Base-by-base conservation (phyloP, 2,329 filamentous ascomycete species). In the Trichophyton schoenleinii region DNA sequence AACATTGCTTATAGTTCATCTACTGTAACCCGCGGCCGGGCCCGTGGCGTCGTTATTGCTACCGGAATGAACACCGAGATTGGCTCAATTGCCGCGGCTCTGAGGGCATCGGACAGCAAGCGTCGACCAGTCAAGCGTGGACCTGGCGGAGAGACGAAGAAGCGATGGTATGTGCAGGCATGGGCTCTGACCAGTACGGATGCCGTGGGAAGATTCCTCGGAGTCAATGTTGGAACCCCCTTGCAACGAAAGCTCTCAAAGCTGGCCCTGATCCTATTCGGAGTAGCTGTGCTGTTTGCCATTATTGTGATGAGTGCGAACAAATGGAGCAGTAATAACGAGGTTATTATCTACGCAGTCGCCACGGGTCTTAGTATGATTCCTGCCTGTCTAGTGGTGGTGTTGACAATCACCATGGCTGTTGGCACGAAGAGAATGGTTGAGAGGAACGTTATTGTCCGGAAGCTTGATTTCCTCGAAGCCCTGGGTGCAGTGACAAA, bases 301-400 rank as follows among this genome's bases (percentile, higher is more conserved):
- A 81, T 89, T 65, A 83, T 89, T 66, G 85, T 88, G 44, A 79
- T 87, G 53, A 85, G 78, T 5, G 82, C 85, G 60, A 88, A 87
- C 71, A 67, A 78, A 0, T 84, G 83, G 69, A 72, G 75, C n/a
- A 70, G 72, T 41, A 73, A 77, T 36, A 77, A 78, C 31, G 82
- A 86, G 65, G 83, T 87, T 63, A 83, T 87, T 65, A 86, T 86
- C 65, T 85, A 85, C 66, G 83, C 82, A 2, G 82, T 85, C 6
- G 81, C 81, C 0, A 81, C 79, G 0, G 80, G 79, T 22, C 71
- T 85, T 18, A 81, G 78, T 36, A 85, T 85, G 80, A 83, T 86
- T 66, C 83, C 83, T 0, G 83, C 81, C 3, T 82, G 81, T 42
- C 74, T 87, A 49, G 82, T 87, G 38, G 83, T 85, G 3, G 84